Evolutionary conservation across 768 basidiomycete genomes (phyloP).

Genomic region (Tricholoma furcatifolium): DNA sequence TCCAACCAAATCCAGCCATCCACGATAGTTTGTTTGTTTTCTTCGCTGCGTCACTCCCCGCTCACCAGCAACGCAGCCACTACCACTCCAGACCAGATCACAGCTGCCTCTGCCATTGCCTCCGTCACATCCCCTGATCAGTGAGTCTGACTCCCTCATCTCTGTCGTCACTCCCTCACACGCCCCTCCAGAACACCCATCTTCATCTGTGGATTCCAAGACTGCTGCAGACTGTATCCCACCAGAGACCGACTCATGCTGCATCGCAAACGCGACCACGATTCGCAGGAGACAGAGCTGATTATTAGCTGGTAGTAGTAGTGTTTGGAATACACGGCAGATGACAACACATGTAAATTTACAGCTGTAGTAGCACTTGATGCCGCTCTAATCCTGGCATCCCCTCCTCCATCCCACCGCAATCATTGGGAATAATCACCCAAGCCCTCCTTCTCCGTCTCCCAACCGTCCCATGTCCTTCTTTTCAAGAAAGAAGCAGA

Average conservation of each 20-base stretch:
- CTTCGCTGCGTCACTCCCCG: neutral
- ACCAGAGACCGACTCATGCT: conserved; percentile 64
- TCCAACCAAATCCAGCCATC: conserved; percentile 48
- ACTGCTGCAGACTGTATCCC: conserved; percentile 73
- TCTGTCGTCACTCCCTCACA: neutral
- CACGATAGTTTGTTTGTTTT: conserved; percentile 42
- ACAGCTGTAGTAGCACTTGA: neutral
- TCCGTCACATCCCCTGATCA: conserved; percentile 65
- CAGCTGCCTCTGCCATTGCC: conserved; percentile 42
- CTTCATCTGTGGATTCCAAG: conserved; percentile 74
- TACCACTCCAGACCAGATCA: conserved; percentile 55
- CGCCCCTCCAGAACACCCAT: conserved; percentile 66
- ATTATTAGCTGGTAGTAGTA: conserved; percentile 74
- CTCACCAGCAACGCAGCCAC: too few relatives aligned
- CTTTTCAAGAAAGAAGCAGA: conserved; percentile 87
- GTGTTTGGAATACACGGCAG: neutral
- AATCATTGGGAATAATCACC: conserved; percentile 23
- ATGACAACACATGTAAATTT: conserved; percentile 10
- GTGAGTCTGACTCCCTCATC: too few relatives aligned
- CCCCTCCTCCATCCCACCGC: neutral
- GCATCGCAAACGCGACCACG: conserved; percentile 76
- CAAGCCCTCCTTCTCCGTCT: conserved; percentile 14
- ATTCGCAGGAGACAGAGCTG: conserved; percentile 46
- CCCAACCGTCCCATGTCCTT: conserved; percentile 84
- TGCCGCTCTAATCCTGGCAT: conserved; percentile 7